Conservation (phyloP, 352 stramenopile species). For the Globisporangium solare region DNA sequence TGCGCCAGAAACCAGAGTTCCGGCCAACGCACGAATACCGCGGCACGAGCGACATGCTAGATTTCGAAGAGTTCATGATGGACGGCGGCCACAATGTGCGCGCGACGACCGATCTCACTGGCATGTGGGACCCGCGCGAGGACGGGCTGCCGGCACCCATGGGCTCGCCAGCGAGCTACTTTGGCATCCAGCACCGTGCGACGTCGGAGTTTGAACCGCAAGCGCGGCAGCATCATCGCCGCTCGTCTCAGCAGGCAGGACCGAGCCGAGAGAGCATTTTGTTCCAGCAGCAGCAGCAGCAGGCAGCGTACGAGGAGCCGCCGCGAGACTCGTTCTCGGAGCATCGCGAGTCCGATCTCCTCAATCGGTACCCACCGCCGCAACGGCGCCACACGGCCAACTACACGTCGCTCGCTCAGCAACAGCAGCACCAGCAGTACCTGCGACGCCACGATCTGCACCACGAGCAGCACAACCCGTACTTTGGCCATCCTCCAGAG, state of each 20-base stretch:
- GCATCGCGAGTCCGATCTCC: conserved; percentile 12
- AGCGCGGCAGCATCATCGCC: conserved; percentile 24
- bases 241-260: conserved; percentile 14
- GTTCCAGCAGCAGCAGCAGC: conserved; percentile 24
- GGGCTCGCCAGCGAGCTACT: conserved; percentile 8
- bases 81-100: conserved; percentile 32
- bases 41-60: conserved; percentile 20
- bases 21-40: conserved; percentile 1
- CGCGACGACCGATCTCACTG: conserved; percentile 38
- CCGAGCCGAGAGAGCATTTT: conserved; percentile 28
- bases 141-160: conserved; percentile 14
- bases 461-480: conserved; percentile 22
- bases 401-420: neutral
- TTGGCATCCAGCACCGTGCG: conserved; percentile 14
- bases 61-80: conserved; percentile 45
- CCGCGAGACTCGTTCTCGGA: conserved; percentile 10
- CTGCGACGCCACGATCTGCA: conserved; percentile 20
- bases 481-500: conserved; percentile 27
- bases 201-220: conserved; percentile 15
- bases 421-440: conserved; percentile 20
- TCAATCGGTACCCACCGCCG: neutral
- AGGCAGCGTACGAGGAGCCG: conserved; percentile 13
- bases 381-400: neutral
- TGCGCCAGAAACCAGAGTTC: neutral
- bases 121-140: conserved; percentile 32